phyloP scores from a whole-genome alignment of 2,329 filamentous ascomycete species.

The Colletotrichum sp. region DNA sequence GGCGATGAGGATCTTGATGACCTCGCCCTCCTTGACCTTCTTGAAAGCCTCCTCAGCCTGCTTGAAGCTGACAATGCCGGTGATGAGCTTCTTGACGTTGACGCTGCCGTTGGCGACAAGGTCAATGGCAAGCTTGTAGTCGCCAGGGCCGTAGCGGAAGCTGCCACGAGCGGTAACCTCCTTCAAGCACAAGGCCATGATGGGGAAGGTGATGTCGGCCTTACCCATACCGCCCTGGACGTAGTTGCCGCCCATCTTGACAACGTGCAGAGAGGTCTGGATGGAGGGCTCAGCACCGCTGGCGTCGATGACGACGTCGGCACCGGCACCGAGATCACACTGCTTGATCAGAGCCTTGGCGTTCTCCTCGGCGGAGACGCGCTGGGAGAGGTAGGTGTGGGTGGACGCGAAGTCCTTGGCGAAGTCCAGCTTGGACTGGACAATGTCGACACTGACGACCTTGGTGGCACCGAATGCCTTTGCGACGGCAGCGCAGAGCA shows the following conservation, averaged over 20 bases:
- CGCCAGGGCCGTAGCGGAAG: slow-evolving; percentile 88
- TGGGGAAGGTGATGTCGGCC: slow-evolving; percentile 86
- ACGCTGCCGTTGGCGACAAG: slow-evolving; percentile 77
- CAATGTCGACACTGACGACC: slow-evolving; percentile 88
- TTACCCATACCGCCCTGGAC: slow-evolving; percentile 93
- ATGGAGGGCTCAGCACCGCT: slow-evolving; percentile 81
- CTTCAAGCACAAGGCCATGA: slow-evolving; percentile 88
- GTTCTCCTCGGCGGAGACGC: slow-evolving; percentile 72
- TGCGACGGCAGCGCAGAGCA: slow-evolving; percentile 87
- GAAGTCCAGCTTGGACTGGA: slow-evolving; percentile 79
- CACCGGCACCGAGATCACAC: slow-evolving; percentile 69
- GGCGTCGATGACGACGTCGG: slow-evolving; percentile 82
- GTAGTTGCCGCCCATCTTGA: slow-evolving; percentile 76
- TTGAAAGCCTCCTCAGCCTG: slow-evolving; percentile 87
- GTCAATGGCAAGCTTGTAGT: slow-evolving; percentile 84
- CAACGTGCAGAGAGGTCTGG: slow-evolving; percentile 74
- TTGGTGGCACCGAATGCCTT: slow-evolving; percentile 84
- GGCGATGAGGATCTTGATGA: slow-evolving; percentile 72
- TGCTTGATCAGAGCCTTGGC: slow-evolving; percentile 70
- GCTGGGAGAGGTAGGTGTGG: slow-evolving; percentile 70
- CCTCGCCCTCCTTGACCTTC: slow-evolving; percentile 84
- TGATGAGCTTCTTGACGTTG: slow-evolving; percentile 83
- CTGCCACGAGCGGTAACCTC: slow-evolving; percentile 87
- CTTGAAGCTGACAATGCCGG: slow-evolving; percentile 76
- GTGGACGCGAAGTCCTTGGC: slow-evolving; percentile 76